Conservation (phyloP, 345 rosid species). For the Mallotus nudiflorus region DNA sequence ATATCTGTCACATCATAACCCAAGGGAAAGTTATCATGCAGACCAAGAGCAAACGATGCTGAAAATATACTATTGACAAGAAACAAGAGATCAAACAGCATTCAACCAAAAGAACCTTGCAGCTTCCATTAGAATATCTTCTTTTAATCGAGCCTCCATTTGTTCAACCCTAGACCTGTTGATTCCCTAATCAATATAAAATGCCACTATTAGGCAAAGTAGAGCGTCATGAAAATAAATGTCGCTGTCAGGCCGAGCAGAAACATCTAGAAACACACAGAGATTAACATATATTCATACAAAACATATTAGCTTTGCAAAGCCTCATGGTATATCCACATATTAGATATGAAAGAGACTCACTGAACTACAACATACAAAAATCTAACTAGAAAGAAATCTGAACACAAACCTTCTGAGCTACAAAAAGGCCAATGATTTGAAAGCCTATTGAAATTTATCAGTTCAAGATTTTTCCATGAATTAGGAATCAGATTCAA, state of each 20-base stretch:
- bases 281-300: not conserved
- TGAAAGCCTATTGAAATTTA: not conserved
- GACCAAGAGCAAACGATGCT: conserved; percentile 12
- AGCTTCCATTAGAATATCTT: conserved; percentile 89
- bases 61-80: not conserved
- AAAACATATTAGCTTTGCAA: too few relatives aligned
- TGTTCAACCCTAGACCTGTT: conserved; percentile 87
- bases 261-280: not conserved
- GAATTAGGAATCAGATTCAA: conserved; percentile 4
- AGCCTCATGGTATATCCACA: not conserved
- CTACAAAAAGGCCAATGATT: not conserved
- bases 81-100: conserved; percentile 8
- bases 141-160: conserved; percentile 92
- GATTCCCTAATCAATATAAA: conserved; percentile 65
- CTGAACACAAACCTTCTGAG: not conserved
- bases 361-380: not conserved
- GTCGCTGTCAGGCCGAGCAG: not conserved
- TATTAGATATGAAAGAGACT: not conserved
- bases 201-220: conserved; percentile 8
- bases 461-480: not conserved
- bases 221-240: conserved; percentile 3
- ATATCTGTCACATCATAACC: conserved; percentile 58
- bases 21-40: conserved; percentile 23
- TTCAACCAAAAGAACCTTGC: conserved; percentile 52
- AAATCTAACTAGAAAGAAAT: not conserved